Conservation (phyloP, 331 rosid species). For the Pyracantha coccinea region DNA sequence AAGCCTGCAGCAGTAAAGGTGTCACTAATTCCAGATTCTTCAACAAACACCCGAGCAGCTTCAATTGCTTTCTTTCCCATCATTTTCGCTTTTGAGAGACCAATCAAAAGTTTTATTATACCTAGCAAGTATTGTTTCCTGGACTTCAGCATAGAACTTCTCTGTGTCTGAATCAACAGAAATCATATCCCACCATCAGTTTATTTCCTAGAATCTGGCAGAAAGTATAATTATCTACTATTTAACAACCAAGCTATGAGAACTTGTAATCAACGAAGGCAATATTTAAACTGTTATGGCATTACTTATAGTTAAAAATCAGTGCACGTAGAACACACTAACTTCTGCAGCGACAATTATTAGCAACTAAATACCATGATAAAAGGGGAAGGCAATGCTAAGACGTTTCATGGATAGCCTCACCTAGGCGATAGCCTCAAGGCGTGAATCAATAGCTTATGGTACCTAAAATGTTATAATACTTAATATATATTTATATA, state of each 20-base stretch:
- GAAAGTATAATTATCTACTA: background rate
- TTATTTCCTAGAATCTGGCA: background rate
- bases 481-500: too few relatives aligned
- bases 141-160: slow-evolving; percentile 79
- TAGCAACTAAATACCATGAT: too few relatives aligned
- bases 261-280: background rate
- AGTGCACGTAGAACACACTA: background rate
- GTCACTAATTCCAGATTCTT: slow-evolving; percentile 61
- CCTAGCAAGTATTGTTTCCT: slow-evolving; percentile 70
- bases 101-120: slow-evolving; percentile 80
- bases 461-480: too few relatives aligned
- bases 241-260: background rate
- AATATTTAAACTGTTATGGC: background rate
- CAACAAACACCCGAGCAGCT: slow-evolving; percentile 80
- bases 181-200: slow-evolving; percentile 5
- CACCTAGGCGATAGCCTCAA: too few relatives aligned
- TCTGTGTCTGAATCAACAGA: slow-evolving; percentile 58
- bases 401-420: too few relatives aligned
- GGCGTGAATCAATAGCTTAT: too few relatives aligned
- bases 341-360: too few relatives aligned
- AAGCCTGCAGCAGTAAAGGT: slow-evolving; percentile 63
- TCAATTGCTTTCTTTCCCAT: slow-evolving; percentile 91
- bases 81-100: slow-evolving; percentile 80
- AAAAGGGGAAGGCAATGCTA: too few relatives aligned
- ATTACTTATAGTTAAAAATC: background rate